Base-by-base conservation (phyloP, 1,284 basidiomycete species). In the Pisolithus thermaeus region DNA sequence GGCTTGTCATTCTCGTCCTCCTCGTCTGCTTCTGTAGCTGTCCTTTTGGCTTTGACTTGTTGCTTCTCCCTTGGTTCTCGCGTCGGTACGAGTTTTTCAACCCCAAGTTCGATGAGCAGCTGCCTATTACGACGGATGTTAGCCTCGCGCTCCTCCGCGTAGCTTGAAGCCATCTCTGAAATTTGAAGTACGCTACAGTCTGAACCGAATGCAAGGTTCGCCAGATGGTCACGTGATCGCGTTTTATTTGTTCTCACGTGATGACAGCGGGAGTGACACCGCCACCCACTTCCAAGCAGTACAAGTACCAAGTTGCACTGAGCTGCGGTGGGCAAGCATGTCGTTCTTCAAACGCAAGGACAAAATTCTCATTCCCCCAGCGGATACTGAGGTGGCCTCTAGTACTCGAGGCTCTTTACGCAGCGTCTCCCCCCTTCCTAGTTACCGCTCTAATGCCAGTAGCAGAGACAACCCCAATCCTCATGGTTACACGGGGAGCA, bases 271-370 rank as follows among this genome's bases (percentile, higher is more conserved):
- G 16, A 5, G 7, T 43, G 7, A 27, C n/a, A 11, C 42, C n/a
- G 23, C 12, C 42, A 25, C 38, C n/a, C 38, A 9, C 16, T 6
- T 18, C 16, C n/a, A 7, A 38, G 8, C 12, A 38, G 5, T 11
- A 6, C 36, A 20, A 20, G 18, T 37, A 5, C 36, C 36, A 12
- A 37, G 18, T 20, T 20, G 18, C 18, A 20, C 7, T 38, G 37
- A n/a, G 20, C 28, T 30, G 28, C 28, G 37, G n/a, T 38, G 23
- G 25, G 14, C 42, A 43, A 38, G 22, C 38, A 92, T 92, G 90
- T 79, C 85, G 55, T 81, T 88, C 68, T 88, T 87, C 73, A 87
- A 79, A 66, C 79, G 80, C 61, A 90, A 87, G 65, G 77, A 87
- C 52, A 76, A 81, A 60, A 68, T 76, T 47, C 57, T 78, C 11